Evolutionary conservation across 805 yeast genomes (phyloP).

Genomic region (Sugiyamaella mastotermitis): DNA sequence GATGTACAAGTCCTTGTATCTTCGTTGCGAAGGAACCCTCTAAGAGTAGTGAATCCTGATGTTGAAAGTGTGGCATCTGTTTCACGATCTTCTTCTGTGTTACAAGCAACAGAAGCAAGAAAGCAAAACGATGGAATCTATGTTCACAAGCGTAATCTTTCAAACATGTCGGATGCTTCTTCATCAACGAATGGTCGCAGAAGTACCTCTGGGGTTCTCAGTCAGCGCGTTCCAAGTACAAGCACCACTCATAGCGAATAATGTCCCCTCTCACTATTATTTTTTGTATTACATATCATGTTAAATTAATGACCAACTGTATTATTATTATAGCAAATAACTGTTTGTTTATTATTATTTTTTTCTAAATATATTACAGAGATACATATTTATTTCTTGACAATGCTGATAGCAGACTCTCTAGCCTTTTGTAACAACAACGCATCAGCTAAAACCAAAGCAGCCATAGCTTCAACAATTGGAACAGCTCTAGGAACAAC

Average conservation of each 20-base stretch:
- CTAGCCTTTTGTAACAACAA: constrained; percentile 81
- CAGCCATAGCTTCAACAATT: constrained; percentile 97
- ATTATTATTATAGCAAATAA: background rate
- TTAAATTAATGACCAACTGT: background rate
- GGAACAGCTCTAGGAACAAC: constrained; percentile 99
- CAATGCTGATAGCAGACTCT: constrained; percentile 42
- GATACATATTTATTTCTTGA: constrained; percentile 1
- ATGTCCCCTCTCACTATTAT: background rate
- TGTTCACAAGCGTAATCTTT: constrained; percentile 11
- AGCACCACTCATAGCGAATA: background rate
- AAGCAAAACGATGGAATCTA: background rate
- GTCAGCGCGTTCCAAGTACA: constrained; percentile 4
- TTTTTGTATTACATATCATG: background rate
- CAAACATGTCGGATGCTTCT: constrained; percentile 8
- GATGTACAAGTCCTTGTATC: constrained; percentile 72
- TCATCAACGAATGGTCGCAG: constrained; percentile 1
- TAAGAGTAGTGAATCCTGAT: constrained; percentile 62
- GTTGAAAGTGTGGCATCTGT: constrained; percentile 12
- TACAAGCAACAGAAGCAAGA: constrained; percentile 3
- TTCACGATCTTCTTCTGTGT: constrained; percentile 3
- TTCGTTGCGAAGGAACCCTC: constrained; percentile 52
- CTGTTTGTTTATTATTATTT: background rate
- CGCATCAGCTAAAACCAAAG: constrained; percentile 86
- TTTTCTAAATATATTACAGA: background rate
- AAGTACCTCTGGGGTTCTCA: constrained; percentile 2